A percentile compares a stretch with the other conserved stretches of the same genome.
phyloP scores from a whole-genome alignment of 129 eudicot genomes.

The carrot (Daucus carota) region DNA sequence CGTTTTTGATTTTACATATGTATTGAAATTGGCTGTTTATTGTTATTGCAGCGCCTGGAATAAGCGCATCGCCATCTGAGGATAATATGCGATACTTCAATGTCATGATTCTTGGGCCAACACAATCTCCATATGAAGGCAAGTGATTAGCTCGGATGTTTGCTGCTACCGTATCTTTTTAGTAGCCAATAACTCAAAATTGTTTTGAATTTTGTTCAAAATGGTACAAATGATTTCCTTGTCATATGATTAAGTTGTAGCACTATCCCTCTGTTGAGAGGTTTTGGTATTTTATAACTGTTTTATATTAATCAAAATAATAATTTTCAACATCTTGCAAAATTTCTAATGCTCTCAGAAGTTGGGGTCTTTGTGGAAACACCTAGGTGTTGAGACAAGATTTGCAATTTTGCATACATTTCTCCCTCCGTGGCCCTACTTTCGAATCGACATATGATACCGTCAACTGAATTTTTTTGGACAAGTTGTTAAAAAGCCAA shows the following conservation, averaged over 20 bases:
- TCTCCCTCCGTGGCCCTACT: background rate
- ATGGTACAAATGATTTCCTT: background rate
- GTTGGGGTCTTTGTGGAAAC: background rate
- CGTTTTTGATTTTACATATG: background rate
- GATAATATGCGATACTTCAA: constrained; percentile 95
- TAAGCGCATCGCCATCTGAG: constrained; percentile 99
- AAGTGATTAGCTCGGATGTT: background rate
- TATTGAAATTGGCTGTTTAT: constrained; percentile 9
- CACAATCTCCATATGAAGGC: constrained; percentile 99
- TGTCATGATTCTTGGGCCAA: constrained; percentile 97
- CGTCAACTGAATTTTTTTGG: background rate
- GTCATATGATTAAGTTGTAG: background rate
- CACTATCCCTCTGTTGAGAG: background rate
- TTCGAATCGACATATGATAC: background rate
- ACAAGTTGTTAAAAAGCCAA: background rate
- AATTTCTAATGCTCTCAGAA: background rate
- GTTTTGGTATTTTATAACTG: background rate
- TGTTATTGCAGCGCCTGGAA: constrained; percentile 83
- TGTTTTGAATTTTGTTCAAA: background rate
- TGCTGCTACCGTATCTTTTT: background rate
- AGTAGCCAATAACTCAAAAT: background rate
- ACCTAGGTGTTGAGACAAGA: background rate
- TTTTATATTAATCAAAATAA: background rate
- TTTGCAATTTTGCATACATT: background rate
- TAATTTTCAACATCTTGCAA: background rate